phyloP scores from a whole-genome alignment of 1,139 yeast genomes.

The Kazachstania sp. region DNA sequence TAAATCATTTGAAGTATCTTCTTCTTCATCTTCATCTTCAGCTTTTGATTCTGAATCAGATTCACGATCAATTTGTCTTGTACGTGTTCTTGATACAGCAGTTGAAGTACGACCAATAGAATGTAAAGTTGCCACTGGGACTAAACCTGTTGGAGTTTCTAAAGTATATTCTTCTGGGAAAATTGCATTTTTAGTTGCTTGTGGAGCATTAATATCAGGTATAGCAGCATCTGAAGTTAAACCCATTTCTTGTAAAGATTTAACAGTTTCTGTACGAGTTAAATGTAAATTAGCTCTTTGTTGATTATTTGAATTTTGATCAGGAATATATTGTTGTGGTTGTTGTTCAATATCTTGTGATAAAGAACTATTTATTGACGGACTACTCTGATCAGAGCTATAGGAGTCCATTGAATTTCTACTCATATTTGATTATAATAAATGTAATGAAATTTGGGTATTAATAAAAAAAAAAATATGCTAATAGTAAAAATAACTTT shows the following conservation, averaged over 20 bases:
- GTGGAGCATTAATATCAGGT: slow-evolving; percentile 56
- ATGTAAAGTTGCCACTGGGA: slow-evolving; percentile 65
- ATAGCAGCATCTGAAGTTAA: slow-evolving; percentile 43
- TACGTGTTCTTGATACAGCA: slow-evolving; percentile 32
- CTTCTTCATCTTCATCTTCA: slow-evolving; percentile 13
- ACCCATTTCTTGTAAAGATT: slow-evolving; percentile 58
- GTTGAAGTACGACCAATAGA: slow-evolving; percentile 52
- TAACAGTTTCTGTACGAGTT: slow-evolving; percentile 58
- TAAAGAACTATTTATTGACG: slow-evolving; percentile 15
- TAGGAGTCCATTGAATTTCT: slow-evolving; percentile 19
- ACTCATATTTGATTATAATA: slow-evolving; percentile 10
- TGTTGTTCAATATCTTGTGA: slow-evolving; percentile 13
- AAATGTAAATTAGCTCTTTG: slow-evolving; percentile 25
- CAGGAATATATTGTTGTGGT: slow-evolving; percentile 22
- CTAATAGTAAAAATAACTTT: neutral
- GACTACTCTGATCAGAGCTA: slow-evolving; percentile 17
- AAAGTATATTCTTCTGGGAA: slow-evolving; percentile 88
- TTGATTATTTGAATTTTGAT: slow-evolving; percentile 5
- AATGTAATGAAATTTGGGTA: too few relatives aligned
- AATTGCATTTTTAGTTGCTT: slow-evolving; percentile 45
- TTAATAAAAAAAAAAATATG: too few relatives aligned
- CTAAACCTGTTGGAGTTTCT: slow-evolving; percentile 82
- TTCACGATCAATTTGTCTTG: slow-evolving; percentile 21
- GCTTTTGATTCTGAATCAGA: slow-evolving; percentile 6
- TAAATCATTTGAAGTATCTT: slow-evolving; percentile 28